phyloP scores from a whole-genome alignment of 306 rosid species.

The Vigna reflexopilosa region DNA sequence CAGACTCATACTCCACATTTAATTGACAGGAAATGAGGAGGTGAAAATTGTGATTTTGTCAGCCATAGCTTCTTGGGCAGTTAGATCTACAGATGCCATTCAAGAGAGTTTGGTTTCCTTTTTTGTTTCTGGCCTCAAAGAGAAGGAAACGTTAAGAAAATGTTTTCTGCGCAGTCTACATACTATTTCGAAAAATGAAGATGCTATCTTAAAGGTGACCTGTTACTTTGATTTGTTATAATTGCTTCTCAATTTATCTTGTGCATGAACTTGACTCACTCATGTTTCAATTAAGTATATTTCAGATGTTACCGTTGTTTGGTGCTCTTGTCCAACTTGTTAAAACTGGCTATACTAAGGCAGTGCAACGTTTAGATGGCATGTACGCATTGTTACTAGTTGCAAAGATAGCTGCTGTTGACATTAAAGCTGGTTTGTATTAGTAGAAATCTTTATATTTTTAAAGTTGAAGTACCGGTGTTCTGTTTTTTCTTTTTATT shows the following conservation, averaged over 20 bases:
- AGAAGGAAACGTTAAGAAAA: slow-evolving; percentile 90
- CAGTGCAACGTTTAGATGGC: slow-evolving; percentile 95
- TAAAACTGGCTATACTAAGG: slow-evolving; percentile 94
- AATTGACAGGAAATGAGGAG: slow-evolving; percentile 89
- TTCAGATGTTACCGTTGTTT: slow-evolving; percentile 74
- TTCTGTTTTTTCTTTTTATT: slow-evolving; percentile 5
- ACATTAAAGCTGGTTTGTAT: slow-evolving; percentile 88
- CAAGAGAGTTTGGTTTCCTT: slow-evolving; percentile 66
- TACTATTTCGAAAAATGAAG: slow-evolving; percentile 67
- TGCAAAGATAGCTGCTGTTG: slow-evolving; percentile 84
- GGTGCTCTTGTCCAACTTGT: slow-evolving; percentile 88
- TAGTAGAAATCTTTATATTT: slow-evolving; percentile 29
- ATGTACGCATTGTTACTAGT: slow-evolving; percentile 86
- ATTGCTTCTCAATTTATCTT: slow-evolving; percentile 44
- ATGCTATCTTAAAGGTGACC: slow-evolving; percentile 69
- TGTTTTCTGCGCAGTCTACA: slow-evolving; percentile 78
- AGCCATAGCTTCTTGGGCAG: slow-evolving; percentile 84
- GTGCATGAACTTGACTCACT: slow-evolving; percentile 31
- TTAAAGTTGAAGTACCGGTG: slow-evolving; percentile 22
- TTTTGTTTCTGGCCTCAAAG: slow-evolving; percentile 89
- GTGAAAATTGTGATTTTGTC: slow-evolving; percentile 78
- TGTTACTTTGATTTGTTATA: slow-evolving; percentile 38
- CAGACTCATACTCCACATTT: slow-evolving; percentile 39
- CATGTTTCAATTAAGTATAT: slow-evolving; percentile 22
- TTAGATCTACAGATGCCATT: slow-evolving; percentile 69